Percentiles rank a stretch among this genome's conserved stretches.
These are phyloP conservation scores for Verticillium longisporum DNA, from an alignment of 2,329 filamentous ascomycete genomes.

Conservation along the genomic window DNA sequence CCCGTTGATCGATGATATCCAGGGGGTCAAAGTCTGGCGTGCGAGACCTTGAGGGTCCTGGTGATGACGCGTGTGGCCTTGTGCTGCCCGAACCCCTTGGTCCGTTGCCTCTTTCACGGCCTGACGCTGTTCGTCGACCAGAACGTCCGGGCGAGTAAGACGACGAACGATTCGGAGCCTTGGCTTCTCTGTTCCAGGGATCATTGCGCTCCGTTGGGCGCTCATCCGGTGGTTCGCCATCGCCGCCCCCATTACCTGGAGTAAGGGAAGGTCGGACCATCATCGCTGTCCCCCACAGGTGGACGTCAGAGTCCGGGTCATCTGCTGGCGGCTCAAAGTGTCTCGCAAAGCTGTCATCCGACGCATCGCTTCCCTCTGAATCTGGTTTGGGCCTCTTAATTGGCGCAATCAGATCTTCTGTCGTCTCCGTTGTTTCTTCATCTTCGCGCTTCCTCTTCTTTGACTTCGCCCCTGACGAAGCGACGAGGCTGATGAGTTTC, in stretches of 20 bases:
- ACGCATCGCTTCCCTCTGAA: background rate
- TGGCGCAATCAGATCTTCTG: background rate
- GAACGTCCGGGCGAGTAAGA: no score
- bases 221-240: background rate
- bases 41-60: no score
- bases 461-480: background rate
- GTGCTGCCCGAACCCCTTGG: no score
- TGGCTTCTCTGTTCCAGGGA: background rate
- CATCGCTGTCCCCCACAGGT: background rate
- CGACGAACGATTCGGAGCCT: no score
- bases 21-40: background rate
- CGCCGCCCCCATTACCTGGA: background rate
- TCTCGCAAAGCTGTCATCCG: background rate
- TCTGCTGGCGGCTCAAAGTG: background rate
- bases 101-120: no score
- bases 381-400: background rate
- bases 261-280: background rate
- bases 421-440: background rate
- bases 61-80: no score
- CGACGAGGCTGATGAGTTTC: background rate
- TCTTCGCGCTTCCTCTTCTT: background rate
- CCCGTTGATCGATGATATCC: background rate
- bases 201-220: background rate
- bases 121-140: no score
- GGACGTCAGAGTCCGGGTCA: background rate